These are phyloP conservation scores for Hypericum perforatum DNA, from an alignment of 345 rosid species.

Conservation along the genomic window DNA sequence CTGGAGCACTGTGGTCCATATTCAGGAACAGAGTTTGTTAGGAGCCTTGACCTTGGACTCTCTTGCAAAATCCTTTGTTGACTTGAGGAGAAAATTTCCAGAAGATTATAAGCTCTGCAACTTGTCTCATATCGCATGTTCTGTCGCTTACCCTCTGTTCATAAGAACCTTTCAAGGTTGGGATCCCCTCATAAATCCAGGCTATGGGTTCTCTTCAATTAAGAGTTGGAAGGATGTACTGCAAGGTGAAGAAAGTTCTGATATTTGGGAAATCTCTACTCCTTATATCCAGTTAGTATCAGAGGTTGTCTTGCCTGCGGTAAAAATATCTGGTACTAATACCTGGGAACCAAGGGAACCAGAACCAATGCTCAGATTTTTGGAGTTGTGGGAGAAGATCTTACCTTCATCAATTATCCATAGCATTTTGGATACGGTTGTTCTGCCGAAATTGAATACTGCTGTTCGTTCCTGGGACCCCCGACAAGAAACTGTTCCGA, in stretches of 20 bases:
- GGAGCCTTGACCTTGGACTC: constrained; percentile 58
- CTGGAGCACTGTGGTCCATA: constrained; percentile 28
- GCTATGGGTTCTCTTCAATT: constrained; percentile 49
- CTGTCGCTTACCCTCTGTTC: constrained; percentile 66
- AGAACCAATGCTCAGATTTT: constrained; percentile 86
- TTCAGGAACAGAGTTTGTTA: constrained; percentile 43
- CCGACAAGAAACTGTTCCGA: constrained; percentile 62
- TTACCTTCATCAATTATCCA: constrained; percentile 57
- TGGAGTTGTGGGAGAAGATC: constrained; percentile 74
- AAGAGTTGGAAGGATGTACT: constrained; percentile 57
- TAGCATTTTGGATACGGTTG: constrained; percentile 48
- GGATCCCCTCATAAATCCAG: constrained; percentile 75
- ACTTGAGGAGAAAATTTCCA: constrained; percentile 39
- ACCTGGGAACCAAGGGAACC: constrained; percentile 93
- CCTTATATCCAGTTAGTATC: constrained; percentile 70
- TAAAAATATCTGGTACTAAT: constrained; percentile 69
- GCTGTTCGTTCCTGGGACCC: constrained; percentile 97
- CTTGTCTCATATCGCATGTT: constrained; percentile 67
- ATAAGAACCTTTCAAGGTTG: constrained; percentile 85
- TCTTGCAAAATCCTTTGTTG: constrained; percentile 42
- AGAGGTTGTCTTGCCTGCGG: constrained; percentile 73
- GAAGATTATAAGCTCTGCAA: constrained; percentile 73
- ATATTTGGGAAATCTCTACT: constrained; percentile 57
- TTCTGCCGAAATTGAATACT: constrained; percentile 62
- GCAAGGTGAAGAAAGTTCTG: constrained; percentile 51